These are phyloP conservation scores for Boletus rex-veris DNA, from an alignment of 768 basidiomycete species.

Conservation along the genomic window DNA sequence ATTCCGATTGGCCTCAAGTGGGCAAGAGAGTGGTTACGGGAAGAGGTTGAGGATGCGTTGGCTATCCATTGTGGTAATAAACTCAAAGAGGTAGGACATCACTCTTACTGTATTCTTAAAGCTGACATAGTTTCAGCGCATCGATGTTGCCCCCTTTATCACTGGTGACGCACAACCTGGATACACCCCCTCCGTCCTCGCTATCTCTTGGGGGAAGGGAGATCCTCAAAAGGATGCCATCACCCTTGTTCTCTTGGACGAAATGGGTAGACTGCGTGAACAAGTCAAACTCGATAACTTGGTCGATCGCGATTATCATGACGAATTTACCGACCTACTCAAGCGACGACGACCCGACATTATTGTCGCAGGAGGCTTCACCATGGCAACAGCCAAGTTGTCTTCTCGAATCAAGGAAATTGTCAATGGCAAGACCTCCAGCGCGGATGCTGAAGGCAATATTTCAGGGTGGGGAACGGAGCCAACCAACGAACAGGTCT, in stretches of 20 bases:
- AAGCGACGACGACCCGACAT: conserved; percentile 82
- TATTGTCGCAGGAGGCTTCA: conserved; percentile 87
- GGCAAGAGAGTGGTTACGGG: conserved; percentile 83
- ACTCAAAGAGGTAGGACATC: conserved; percentile 62
- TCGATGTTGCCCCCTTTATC: conserved; percentile 76
- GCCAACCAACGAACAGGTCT: conserved; percentile 39
- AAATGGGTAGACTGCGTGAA: conserved; percentile 87
- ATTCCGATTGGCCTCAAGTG: conserved; percentile 83
- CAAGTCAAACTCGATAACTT: conserved; percentile 88
- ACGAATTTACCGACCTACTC: conserved; percentile 80
- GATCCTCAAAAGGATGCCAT: conserved; percentile 91
- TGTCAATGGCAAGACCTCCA: conserved; percentile 32
- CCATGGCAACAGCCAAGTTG: conserved; percentile 72
- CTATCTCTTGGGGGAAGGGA: conserved; percentile 93
- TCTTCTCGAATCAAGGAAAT: conserved; percentile 61
- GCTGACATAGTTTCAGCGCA: conserved; percentile 49
- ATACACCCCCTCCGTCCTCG: conserved; percentile 74
- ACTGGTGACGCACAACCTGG: conserved; percentile 63
- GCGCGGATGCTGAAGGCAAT: conserved; percentile 19
- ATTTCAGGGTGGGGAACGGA: conserved; percentile 26
- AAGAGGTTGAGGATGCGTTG: conserved; percentile 85
- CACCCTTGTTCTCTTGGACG: conserved; percentile 79
- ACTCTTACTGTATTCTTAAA: not conserved
- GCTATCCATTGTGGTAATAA: conserved; percentile 62
- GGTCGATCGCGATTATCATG: conserved; percentile 58